Evolutionary conservation across 495 filamentous ascomycete species (phyloP), one percentile per base, ranked within the genome.

Genomic region (Astrocystis sublimbata): DNA sequence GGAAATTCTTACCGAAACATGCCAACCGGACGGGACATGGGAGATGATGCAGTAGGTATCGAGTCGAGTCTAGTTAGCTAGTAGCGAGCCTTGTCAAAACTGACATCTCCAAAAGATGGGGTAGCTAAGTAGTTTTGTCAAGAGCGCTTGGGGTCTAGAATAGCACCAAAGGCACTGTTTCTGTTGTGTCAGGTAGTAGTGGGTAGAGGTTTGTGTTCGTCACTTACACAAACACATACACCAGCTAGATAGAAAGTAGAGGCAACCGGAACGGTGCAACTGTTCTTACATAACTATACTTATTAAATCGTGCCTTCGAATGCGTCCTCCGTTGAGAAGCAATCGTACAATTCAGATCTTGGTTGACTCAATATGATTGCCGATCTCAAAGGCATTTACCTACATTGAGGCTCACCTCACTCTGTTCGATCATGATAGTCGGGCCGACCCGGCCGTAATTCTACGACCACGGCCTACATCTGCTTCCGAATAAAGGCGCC

Each of bases 11-110:
- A 42, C n/a, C 13, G 36, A n/a, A 8, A 26, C 52, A 41, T 42
- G 52, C 52, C 41, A 24, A 30, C 15, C 28, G 52, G 35, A 56
- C 28, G 36, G 28, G 24, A 24, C 52, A 56, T 41, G 36, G 28
- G 24, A 24, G 23, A 42, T 41, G 26, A n/a, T 8, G 21, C 40
- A 10, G 54, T 35, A 28, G 24, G 28, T 23, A 52, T 35, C 33
- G 45, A 19, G n/a, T n/a, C n/a, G n/a, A n/a, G n/a, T n/a, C n/a
- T n/a, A n/a, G 15, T 42, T 42, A 35, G 23, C 13, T 19, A n/a
- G 23, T 24, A 6, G 23, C 3, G 23, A 38, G 8, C 21, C 30
- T 57, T 24, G 15, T 21, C 33, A 7, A 43, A 31, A 38, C 12
- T 17, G 13, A 31, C n/a, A 23, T 3, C 26, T 13, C 46, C 15